Evolutionary conservation across 2,329 filamentous ascomycete species (phyloP), one percentile per base, ranked within the genome.

Genomic region (Pseudogymnoascus sp.): DNA sequence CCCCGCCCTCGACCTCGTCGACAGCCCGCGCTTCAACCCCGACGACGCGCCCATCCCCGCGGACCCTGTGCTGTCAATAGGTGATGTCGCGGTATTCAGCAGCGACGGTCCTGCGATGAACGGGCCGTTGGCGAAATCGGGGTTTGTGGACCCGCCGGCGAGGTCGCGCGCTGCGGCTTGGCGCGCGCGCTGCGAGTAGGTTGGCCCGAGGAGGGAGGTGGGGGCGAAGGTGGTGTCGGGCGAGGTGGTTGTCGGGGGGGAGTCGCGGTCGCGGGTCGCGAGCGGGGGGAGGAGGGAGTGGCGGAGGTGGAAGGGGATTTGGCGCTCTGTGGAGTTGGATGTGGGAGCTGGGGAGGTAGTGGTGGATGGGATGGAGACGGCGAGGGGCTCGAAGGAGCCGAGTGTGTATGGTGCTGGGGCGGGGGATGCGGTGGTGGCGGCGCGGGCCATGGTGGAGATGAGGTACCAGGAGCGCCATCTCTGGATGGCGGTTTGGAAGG

Each of bases 391-490:
- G 73, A 89, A 89, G 1, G 83, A 81, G 4, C 87, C 88, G 61
- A 90, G 87, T 69, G 77, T 85, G 79, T 80, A 89, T 63, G 77
- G 83, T 69, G 74, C 79, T 65, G 82, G 79, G 38, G 82, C 80
- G 2, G 78, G 70, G 1, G 79, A 80, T 47, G 74, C 75, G 19
- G 74, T 75, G 23, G 42, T 2, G 21, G 42, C 13, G 40, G 40
- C 42, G 21, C 42, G 42, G 13, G 21, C 85, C 71, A 88, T 82
- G 65, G 86, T 86, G 69, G 90, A 87, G 47, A 91, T 88, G 7
- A 97, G 77, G 71, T 96, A 96, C 91, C 92, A 96, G 74, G 90
- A 96, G 64, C 93, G 85, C 93, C 93, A 97, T 40, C 78, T 78
- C 66, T 96, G 91, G 1, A 96, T 81, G 23, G 82, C 81, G 15